Base-by-base conservation (phyloP, 75 land plant species). In the Adiantum capillusveneris region DNA sequence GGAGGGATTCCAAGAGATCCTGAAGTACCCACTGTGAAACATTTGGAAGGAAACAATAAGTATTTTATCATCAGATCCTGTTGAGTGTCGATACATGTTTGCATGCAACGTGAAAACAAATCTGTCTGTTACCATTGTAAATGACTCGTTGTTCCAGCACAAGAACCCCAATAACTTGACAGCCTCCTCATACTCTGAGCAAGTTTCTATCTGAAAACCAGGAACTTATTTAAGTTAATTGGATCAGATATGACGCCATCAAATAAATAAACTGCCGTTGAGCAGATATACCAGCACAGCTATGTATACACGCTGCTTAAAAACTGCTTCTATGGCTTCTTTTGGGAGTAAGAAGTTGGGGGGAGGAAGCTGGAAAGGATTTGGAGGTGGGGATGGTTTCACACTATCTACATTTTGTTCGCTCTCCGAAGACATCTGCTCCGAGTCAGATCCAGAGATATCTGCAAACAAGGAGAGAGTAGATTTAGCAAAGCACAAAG, bases 181-280 rank as follows among this genome's bases (percentile, higher is more conserved):
- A 30, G 31, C 57, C 30, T 69, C 71, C 13, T 63, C 71, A 17
- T 53, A 68, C 19, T 69, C 71, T n/a, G 66, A 31, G 49, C 68
- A 69, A 19, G 66, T 69, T 31, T 69, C 62, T 34, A 69, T 69
- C 71, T 69, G 66, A 24, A 60, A 34, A n/a, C n/a, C n/a, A n/a
- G n/a, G n/a, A n/a, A n/a, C n/a, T n/a, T n/a, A n/a, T n/a, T n/a
- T n/a, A n/a, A n/a, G n/a, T n/a, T n/a, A n/a, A n/a, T n/a, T n/a
- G n/a, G n/a, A n/a, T n/a, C n/a, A n/a, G n/a, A n/a, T n/a, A n/a
- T n/a, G n/a, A n/a, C n/a, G n/a, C n/a, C n/a, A n/a, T n/a, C n/a
- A n/a, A n/a, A n/a, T n/a, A n/a, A n/a, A n/a, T n/a, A n/a, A n/a
- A n/a, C n/a, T n/a, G n/a, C n/a, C n/a, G n/a, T n/a, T 34, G 7